Base-by-base conservation (phyloP, 306 rosid genomes). In the Cucurbita maxima region DNA sequence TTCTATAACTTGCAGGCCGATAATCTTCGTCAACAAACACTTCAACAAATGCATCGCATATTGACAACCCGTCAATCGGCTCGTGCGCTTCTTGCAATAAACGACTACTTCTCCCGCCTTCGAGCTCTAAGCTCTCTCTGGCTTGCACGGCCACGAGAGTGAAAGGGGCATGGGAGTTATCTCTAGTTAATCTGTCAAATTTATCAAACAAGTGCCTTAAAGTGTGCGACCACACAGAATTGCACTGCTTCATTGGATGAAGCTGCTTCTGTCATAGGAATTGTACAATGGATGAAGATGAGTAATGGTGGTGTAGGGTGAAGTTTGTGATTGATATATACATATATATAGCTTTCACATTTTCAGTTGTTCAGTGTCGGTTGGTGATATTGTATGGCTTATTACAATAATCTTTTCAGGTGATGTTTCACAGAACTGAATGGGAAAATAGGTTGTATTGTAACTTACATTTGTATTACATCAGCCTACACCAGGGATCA, bases 11-110 rank as follows among this genome's bases (percentile, higher is more conserved):
- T 51, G 54, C 79, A 92, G 96, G 98, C 93, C 58, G 96, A 92
- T 77, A 92, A 90, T 80, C 88, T 92, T 79, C 87, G 91, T 51
- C 96, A 90, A 83, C 96, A 92, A 82, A 92, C 98, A 4, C 80
- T 92, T 25, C 93, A 92, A 84, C 96, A 90, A 80, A 88, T 92
- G 98, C 93, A 87, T 76, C 83, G 88, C 16, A 88, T 88, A 81
- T 85, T 92, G 87, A 92, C 96, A 9, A 87, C 96, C 52, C 78
- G 96, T 25, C 98, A 92, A 79, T 92, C 93, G 0, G 93, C 98
- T 45, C 87, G 90, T 51, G 93, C 96, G 1, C 87, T 90, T 72
- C 89, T 92, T 4, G 93, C 96, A 22, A 90, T 88, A 75, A 80
- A 83, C 0, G 96, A 90, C 80, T 92, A 92, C 52, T 92, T 88